Evolutionary conservation across 176 grass and related monocot species (phyloP), one percentile per base, ranked within the genome.

Genomic region (Aegilops tauschii): DNA sequence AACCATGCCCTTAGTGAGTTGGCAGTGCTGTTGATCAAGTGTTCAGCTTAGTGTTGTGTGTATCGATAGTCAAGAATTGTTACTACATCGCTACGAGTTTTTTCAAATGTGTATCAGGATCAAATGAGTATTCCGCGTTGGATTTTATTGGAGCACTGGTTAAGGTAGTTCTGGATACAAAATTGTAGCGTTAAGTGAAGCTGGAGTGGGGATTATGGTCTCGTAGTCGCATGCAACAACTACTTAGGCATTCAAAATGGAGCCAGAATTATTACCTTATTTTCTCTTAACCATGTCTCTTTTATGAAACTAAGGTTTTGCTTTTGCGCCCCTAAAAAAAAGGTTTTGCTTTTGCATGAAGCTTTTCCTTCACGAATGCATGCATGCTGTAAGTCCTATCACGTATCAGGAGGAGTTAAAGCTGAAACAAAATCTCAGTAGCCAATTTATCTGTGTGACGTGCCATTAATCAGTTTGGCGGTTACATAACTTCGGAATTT

Each of bases 391-490:
- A 54, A 30, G 54, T 27, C 8, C 2, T 79, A 65, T 23, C 30
- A 4, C 4, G 8, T 52, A 20, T 10, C 18, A 4, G 10, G 12
- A 54, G 17, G 23, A 54, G 31, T 50, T 36, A 6, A 42, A 12
- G 13, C 12, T 65, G 32, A 20, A 12, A 20, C 31, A 21, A 54
- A 54, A 59, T 21, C 1, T 44, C 3, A 64, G 54, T 80, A 47
- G 35, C 45, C 13, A 75, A 12, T 23, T 75, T 76, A 11, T 79
- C 39, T 73, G 17, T 71, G 8, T 16, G 31, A 34, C 49, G 16
- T 83, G 65, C 66, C 20, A 27, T 65, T 90, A 66, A 58, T 61
- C 73, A 66, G 31, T 28, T 79, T 5, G 31, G 68, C 52, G 34
- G 44, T 18, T 30, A 36, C 69, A 74, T 67, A 63, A 29, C 32